Evolutionary conservation across 495 filamentous ascomycete species (phyloP), one percentile per base, ranked within the genome.

Genomic region (Aspergillus hancockii): DNA sequence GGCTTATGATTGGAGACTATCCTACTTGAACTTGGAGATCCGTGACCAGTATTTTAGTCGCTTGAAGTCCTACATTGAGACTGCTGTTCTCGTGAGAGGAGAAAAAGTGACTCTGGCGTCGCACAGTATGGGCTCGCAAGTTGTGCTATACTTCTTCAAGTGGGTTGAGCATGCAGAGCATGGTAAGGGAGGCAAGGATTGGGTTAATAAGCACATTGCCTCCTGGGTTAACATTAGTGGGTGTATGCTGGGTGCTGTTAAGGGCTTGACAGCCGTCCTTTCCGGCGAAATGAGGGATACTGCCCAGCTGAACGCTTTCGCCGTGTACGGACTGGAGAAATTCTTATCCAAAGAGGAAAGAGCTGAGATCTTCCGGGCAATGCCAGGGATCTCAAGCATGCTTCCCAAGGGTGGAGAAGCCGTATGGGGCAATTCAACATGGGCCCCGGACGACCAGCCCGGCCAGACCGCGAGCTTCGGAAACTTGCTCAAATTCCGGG

Each of bases 281-380:
- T 96, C 92, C 0, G 94, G 94, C 31, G 94, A 98, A 75, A 98
- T 98, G 94, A 89, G 91, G 61, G 94, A 98, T 68, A 98, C 94
- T 0, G 94, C 94, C 1, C 94, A 98, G 67, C 83, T 98, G 14
- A 98, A 98, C 69, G 83, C 92, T n/a, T 96, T 98, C 61, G 94
- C 94, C 9, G 92, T 98, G 13, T 98, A 97, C 65, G 95, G 94
- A 0, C 83, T 98, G 1, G 94, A 98, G 73, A 96, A 93, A 65
- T 98, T 98, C 72, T 81, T 98, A 7, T 90, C 86, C 62, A 90
- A 88, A 59, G 84, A 92, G 54, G 94, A 98, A 70, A 84, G 94
- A 47, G 91, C 89, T 8, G 92, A 97, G 68, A 91, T 98, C 32
- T 96, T 98, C 78, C 86, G 95, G 52, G 90, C 91, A 31, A 98